Conservation (phyloP, 2,329 filamentous ascomycete genomes). For the Claviceps paspali region DNA sequence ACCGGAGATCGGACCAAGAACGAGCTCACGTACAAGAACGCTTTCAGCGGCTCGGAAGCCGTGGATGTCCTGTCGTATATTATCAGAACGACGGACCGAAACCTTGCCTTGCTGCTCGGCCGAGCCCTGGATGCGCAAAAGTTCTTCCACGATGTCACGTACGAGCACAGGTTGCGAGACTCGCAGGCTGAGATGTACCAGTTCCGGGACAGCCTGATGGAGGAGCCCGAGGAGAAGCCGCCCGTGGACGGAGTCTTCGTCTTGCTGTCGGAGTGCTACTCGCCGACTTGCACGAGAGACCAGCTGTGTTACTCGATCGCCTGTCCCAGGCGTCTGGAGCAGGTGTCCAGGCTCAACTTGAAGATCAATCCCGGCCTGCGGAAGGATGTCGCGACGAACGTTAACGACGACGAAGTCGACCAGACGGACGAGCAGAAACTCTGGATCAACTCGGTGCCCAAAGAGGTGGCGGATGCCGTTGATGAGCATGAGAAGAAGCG, state of each 20-base stretch:
- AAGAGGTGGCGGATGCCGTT: slow-evolving; percentile 82
- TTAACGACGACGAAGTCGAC: slow-evolving; percentile 66
- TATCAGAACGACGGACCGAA: slow-evolving; percentile 91
- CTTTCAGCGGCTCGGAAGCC: slow-evolving; percentile 88
- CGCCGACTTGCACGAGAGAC: slow-evolving; percentile 88
- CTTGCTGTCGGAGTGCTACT: slow-evolving; percentile 91
- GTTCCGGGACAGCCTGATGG: slow-evolving; percentile 83
- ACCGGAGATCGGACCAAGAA: slow-evolving; percentile 88
- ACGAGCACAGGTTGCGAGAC: slow-evolving; percentile 88
- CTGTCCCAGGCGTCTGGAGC: slow-evolving; percentile 81
- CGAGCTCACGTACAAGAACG: slow-evolving; percentile 90
- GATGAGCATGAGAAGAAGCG: slow-evolving; percentile 90
- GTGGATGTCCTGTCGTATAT: slow-evolving; percentile 94
- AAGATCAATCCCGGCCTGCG: slow-evolving; percentile 83
- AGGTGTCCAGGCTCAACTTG: slow-evolving; percentile 85
- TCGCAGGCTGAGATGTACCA: slow-evolving; percentile 93
- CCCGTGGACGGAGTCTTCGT: slow-evolving; percentile 92
- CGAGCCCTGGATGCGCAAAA: slow-evolving; percentile 92
- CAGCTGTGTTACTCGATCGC: slow-evolving; percentile 96
- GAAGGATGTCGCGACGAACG: slow-evolving; percentile 37
- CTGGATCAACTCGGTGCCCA: slow-evolving; percentile 97
- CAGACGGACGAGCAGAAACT: slow-evolving; percentile 92
- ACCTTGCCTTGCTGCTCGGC: slow-evolving; percentile 78
- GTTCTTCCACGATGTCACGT: slow-evolving; percentile 98
- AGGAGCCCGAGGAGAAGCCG: slow-evolving; percentile 57